Conservation (phyloP, 169 alveolate genomes). For the Eimeria praecox region DNA sequence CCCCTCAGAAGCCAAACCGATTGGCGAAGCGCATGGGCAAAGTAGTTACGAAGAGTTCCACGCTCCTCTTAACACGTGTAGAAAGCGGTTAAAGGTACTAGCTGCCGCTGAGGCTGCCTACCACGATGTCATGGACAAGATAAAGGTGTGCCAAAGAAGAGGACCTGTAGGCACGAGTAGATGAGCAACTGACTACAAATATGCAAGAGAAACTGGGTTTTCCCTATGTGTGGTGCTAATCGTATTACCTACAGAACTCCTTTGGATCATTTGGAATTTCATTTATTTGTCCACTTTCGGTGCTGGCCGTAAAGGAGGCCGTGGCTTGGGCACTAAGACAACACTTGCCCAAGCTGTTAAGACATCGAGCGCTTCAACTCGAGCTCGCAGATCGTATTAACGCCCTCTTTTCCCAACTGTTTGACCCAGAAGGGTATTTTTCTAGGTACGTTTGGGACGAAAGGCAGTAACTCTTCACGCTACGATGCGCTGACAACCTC, state of each 20-base stretch:
- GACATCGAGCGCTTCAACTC: conserved; percentile 6
- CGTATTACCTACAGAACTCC: neutral
- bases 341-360: conserved; percentile 44
- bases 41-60: neutral
- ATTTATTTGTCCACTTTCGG: conserved; percentile 47
- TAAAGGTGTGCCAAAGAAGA: conserved; percentile 25
- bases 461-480: neutral
- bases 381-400: conserved; percentile 69
- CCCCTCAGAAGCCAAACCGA: neutral
- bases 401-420: conserved; percentile 47
- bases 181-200: too few species aligned
- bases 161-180: too few species aligned
- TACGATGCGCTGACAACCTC: neutral
- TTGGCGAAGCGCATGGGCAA: neutral
- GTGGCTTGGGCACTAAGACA: conserved; percentile 55
- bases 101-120: conserved; percentile 43
- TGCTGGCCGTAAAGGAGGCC: conserved; percentile 59
- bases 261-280: conserved; percentile 38
- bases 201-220: neutral
- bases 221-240: neutral
- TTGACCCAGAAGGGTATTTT: conserved; percentile 52
- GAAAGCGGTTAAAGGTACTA: conserved; percentile 26
- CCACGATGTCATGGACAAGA: conserved; percentile 16
- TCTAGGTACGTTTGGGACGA: neutral
- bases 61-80: conserved; percentile 13